These are phyloP conservation scores for Cadophora sp. DNA, from an alignment of 2,329 filamentous ascomycete genomes.

Conservation along the genomic window DNA sequence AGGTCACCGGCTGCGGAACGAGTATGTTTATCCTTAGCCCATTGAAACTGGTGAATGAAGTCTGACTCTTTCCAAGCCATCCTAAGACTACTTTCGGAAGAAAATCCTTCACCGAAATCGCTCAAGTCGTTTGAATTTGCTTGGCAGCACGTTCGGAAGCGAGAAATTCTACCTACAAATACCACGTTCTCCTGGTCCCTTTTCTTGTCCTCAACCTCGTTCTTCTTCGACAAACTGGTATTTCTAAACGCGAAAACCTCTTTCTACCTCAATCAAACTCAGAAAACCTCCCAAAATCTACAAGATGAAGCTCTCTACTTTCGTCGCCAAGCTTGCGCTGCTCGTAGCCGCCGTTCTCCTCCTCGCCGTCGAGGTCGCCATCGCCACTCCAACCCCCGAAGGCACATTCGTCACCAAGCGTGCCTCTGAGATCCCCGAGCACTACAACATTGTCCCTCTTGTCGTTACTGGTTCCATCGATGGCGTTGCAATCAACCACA, in stretches of 20 bases:
- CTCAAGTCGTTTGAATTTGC: not conserved
- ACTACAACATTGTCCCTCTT: not conserved
- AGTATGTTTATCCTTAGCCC: not conserved
- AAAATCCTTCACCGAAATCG: not conserved
- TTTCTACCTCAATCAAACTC: not conserved
- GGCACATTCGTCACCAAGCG: not conserved
- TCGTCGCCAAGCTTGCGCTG: not conserved
- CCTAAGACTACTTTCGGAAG: not conserved
- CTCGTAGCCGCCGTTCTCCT: not conserved
- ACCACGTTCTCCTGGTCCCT: not conserved
- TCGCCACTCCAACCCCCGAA: not conserved
- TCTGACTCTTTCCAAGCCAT: not conserved
- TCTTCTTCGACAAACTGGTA: not conserved
- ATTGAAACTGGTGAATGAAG: not conserved
- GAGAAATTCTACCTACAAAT: not conserved
- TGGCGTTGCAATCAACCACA: not conserved
- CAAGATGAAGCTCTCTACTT: conserved; percentile 4
- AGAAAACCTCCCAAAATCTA: not conserved
- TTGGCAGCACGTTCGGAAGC: not conserved
- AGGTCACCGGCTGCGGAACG: not conserved
- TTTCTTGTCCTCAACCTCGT: not conserved
- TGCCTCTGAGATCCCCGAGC: not conserved
- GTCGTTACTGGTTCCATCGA: not conserved
- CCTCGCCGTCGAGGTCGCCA: not conserved
- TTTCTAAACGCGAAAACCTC: not conserved